Evolutionary conservation across 495 filamentous ascomycete species (phyloP).

Genomic region (Podospora bellae-mahoneyi): DNA sequence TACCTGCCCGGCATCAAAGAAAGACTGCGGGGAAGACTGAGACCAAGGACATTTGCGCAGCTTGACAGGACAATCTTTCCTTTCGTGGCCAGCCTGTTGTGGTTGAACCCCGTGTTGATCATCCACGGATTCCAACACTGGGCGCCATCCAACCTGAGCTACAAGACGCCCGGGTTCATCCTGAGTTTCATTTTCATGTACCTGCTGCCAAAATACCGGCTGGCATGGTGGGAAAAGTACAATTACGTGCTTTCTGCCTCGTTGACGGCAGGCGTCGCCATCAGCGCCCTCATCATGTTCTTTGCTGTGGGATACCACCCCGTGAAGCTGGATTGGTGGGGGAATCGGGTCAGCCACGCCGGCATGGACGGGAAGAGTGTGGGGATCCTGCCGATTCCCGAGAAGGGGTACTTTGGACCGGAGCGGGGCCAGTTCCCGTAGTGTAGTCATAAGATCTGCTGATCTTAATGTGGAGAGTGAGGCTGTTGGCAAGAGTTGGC

Average conservation of each 20-base stretch:
- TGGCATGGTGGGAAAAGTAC: conserved; percentile 49
- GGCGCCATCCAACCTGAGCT: conserved; percentile 33
- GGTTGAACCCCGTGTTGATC: conserved; percentile 33
- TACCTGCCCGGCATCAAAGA: conserved; percentile 33
- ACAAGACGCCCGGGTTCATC: conserved; percentile 36
- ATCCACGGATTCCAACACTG: conserved; percentile 36
- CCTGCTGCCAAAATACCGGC: conserved; percentile 22
- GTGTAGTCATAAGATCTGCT: not conserved
- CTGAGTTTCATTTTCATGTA: conserved; percentile 33
- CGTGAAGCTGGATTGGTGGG: conserved; percentile 59
- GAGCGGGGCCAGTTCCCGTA: conserved; percentile 37
- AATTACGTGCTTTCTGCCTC: conserved; percentile 63
- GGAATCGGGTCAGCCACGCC: conserved; percentile 44
- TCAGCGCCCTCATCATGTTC: conserved; percentile 62
- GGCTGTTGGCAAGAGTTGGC: not conserved
- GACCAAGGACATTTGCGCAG: conserved; percentile 23
- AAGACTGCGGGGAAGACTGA: conserved; percentile 25
- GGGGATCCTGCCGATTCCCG: conserved; percentile 32
- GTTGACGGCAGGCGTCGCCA: conserved; percentile 57
- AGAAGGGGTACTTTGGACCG: conserved; percentile 38
- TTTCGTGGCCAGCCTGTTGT: conserved; percentile 29
- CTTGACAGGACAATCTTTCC: conserved; percentile 31
- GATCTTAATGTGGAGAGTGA: not conserved
- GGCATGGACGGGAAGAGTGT: conserved; percentile 31
- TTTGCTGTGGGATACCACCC: conserved; percentile 54